Conservation (phyloP, 148 eudicot species). For the Persicaria tinctoria region DNA sequence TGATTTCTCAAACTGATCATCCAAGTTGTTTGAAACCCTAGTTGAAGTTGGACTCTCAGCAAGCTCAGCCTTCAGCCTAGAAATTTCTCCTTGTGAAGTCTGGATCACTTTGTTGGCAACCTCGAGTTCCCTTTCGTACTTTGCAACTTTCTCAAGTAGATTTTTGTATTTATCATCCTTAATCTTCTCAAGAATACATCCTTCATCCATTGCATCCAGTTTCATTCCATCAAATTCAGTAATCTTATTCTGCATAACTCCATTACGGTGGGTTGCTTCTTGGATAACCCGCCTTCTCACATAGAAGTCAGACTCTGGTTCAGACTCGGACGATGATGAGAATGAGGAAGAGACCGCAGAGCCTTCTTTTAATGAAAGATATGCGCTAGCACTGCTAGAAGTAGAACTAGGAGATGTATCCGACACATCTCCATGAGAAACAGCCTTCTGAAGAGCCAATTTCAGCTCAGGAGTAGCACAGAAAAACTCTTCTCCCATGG, state of each 20-base stretch:
- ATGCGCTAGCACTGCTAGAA: conserved; percentile 45
- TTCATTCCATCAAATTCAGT: neutral
- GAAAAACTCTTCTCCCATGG: conserved; percentile 28
- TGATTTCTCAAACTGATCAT: conserved; percentile 27
- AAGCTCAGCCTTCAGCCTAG: conserved; percentile 38
- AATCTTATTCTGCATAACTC: conserved; percentile 17
- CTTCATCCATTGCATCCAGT: conserved; percentile 11
- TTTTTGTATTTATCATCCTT: conserved; percentile 22
- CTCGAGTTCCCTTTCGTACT: conserved; percentile 40
- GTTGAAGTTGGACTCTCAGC: conserved; percentile 19
- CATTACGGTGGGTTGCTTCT: neutral
- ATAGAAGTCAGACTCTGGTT: conserved; percentile 42
- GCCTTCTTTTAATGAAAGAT: conserved; percentile 37
- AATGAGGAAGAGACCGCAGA: conserved; percentile 39
- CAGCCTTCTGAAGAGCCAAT: conserved; percentile 19
- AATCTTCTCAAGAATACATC: conserved; percentile 17
- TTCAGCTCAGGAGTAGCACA: conserved; percentile 49
- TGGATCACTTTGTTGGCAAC: conserved; percentile 36
- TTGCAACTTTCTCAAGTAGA: conserved; percentile 33
- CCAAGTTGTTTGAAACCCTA: conserved; percentile 18
- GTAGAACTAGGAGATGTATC: conserved; percentile 34
- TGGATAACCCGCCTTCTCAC: conserved; percentile 21
- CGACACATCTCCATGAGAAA: conserved; percentile 21
- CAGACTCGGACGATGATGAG: conserved; percentile 61
- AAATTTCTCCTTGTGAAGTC: conserved; percentile 45